Conservation (phyloP, 2,329 filamentous ascomycete genomes). For the Claviceps sp. region DNA sequence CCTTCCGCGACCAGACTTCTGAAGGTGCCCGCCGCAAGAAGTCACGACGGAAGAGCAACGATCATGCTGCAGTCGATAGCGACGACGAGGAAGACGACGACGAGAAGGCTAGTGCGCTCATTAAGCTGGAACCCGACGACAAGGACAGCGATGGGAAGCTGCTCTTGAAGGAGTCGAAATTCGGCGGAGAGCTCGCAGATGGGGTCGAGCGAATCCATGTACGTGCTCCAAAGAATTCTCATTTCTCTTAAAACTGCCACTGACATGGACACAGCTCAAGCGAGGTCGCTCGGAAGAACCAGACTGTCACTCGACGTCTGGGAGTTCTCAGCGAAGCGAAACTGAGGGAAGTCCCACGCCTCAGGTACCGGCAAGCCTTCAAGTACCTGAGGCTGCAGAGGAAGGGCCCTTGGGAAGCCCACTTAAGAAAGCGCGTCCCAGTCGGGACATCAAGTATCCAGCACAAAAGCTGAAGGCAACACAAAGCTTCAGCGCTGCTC, state of each 20-base stretch:
- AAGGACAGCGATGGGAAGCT: constrained; percentile 43
- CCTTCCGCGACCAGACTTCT: constrained; percentile 62
- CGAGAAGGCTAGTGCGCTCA: constrained; percentile 39
- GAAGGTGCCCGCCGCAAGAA: constrained; percentile 42
- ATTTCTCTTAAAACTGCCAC: constrained; percentile 6
- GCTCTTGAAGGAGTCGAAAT: constrained; percentile 57
- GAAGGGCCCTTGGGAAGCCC: constrained; percentile 49
- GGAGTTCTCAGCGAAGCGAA: constrained; percentile 23
- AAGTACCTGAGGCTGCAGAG: constrained; percentile 15
- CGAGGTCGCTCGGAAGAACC: constrained; percentile 65
- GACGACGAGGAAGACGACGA: constrained; percentile 63
- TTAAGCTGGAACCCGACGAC: constrained; percentile 54
- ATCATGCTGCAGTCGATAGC: constrained; percentile 58
- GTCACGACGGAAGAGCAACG: constrained; percentile 48
- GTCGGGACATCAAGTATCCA: constrained; percentile 22
- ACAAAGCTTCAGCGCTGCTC: constrained; percentile 22
- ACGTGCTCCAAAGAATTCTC: constrained; percentile 17
- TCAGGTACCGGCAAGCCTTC: constrained; percentile 5
- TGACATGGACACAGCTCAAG: constrained; percentile 50
- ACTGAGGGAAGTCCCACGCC: constrained; percentile 30
- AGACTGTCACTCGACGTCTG: constrained; percentile 28
- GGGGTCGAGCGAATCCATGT: constrained; percentile 74
- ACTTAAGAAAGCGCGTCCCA: constrained; percentile 62
- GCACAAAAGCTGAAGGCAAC: constrained; percentile 15
- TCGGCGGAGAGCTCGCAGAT: constrained; percentile 63